Percentiles rank a stretch among this genome's conserved stretches.
These are phyloP conservation scores for Trichophyton mentagrophytes DNA, from an alignment of 2,329 filamentous ascomycete genomes.

Conservation along the genomic window DNA sequence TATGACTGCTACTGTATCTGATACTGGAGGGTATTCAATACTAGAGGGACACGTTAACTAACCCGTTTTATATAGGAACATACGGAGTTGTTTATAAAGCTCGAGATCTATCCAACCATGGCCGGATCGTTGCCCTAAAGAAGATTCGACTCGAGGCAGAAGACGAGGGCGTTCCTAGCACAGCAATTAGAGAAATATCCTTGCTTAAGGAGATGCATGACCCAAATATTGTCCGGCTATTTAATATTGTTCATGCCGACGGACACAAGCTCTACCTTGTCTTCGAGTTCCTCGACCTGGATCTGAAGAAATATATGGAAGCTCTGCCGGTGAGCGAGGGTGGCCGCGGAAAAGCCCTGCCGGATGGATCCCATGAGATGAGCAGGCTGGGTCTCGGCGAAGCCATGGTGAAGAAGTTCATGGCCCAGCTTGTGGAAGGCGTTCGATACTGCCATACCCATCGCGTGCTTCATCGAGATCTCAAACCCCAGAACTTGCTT, in stretches of 20 bases:
- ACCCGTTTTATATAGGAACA: slow-evolving; percentile 47
- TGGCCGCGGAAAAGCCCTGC: slow-evolving; percentile 71
- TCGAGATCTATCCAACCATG: slow-evolving; percentile 65
- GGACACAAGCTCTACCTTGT: slow-evolving; percentile 91
- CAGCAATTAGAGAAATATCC: slow-evolving; percentile 87
- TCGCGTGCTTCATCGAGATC: slow-evolving; percentile 83
- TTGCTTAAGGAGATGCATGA: slow-evolving; percentile 91
- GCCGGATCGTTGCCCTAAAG: slow-evolving; percentile 82
- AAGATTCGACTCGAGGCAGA: slow-evolving; percentile 92
- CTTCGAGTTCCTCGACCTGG: slow-evolving; percentile 80
- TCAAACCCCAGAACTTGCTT: slow-evolving; percentile 97
- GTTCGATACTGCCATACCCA: slow-evolving; percentile 82
- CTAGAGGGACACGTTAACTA: neutral
- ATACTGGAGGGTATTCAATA: neutral
- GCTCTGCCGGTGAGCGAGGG: slow-evolving; percentile 71
- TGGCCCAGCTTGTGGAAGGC: slow-evolving; percentile 74
- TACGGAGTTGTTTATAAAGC: slow-evolving; percentile 96
- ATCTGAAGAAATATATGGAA: slow-evolving; percentile 96
- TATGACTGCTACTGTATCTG: slow-evolving; percentile 34
- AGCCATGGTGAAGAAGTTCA: slow-evolving; percentile 82
- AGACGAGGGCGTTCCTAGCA: slow-evolving; percentile 85
- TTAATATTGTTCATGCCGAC: slow-evolving; percentile 90
- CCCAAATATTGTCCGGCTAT: slow-evolving; percentile 72
- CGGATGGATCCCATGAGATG: slow-evolving; percentile 57
- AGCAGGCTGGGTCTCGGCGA: slow-evolving; percentile 60